Conservation (phyloP, 2,329 filamentous ascomycete species). For the Microcera coccophila region DNA sequence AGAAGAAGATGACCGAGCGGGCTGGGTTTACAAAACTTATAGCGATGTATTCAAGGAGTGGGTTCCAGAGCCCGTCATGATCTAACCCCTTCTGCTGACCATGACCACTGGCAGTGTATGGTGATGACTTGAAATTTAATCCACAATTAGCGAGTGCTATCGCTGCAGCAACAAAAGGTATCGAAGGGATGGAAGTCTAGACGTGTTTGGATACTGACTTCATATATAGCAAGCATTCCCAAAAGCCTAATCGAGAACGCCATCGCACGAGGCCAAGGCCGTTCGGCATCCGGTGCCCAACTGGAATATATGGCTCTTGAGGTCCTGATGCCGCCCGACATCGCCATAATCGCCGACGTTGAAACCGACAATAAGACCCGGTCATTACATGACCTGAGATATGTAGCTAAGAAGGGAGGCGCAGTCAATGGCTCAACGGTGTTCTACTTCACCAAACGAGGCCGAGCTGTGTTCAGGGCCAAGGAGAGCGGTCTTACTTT, state of each 20-base stretch:
- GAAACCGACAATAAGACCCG: constrained; percentile 79
- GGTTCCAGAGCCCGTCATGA: constrained; percentile 18
- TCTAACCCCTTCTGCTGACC: constrained; percentile 12
- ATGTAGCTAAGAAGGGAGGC: constrained; percentile 65
- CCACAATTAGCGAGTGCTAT: constrained; percentile 71
- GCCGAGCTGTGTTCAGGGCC: constrained; percentile 65
- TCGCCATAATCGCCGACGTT: constrained; percentile 78
- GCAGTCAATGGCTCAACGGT: constrained; percentile 69
- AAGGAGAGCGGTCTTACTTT: constrained; percentile 51
- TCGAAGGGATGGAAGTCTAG: no score
- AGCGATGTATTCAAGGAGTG: constrained; percentile 69
- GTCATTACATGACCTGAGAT: constrained; percentile 67
- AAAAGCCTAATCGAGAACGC: constrained; percentile 81
- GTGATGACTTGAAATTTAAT: constrained; percentile 69
- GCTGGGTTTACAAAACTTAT: constrained; percentile 68
- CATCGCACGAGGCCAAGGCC: constrained; percentile 83
- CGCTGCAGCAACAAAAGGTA: constrained; percentile 72
- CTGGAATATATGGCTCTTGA: constrained; percentile 79
- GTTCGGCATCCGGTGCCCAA: constrained; percentile 66
- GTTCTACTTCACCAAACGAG: constrained; percentile 82
- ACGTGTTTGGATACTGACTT: not conserved
- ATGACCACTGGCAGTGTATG: constrained; percentile 62
- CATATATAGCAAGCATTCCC: constrained; percentile 65
- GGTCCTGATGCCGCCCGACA: constrained; percentile 70
- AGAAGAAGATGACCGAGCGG: constrained; percentile 70